Conservation (phyloP, 148 eudicot genomes). For the Diospyros kaki region DNA sequence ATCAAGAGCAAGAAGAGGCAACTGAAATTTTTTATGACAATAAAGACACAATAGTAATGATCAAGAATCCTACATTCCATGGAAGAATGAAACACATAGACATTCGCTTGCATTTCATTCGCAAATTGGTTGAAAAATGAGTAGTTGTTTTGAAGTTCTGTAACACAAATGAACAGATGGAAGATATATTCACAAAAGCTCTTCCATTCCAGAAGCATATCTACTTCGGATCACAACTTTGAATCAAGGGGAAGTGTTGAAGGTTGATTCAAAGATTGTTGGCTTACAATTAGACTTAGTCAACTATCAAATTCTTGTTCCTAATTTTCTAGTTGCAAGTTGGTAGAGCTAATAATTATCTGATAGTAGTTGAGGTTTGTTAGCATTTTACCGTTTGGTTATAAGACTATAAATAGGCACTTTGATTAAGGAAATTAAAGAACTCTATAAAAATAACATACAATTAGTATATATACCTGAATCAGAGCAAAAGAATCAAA, state of each 20-base stretch:
- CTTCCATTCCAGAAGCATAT: not conserved
- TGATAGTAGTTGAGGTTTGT: too few relatives aligned
- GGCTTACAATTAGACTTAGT: too few relatives aligned
- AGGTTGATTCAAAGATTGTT: too few relatives aligned
- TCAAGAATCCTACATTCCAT: not conserved
- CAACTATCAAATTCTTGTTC: too few relatives aligned
- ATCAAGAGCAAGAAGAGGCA: not conserved
- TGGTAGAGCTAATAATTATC: too few relatives aligned
- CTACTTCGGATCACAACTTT: not conserved
- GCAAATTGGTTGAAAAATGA: not conserved
- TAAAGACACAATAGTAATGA: not conserved
- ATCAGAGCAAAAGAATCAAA: too few relatives aligned
- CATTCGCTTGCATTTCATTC: not conserved
- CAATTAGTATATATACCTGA: too few relatives aligned
- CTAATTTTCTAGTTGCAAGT: too few relatives aligned
- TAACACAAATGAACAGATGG: not conserved
- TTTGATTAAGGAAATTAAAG: not conserved
- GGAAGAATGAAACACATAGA: constrained; percentile 10
- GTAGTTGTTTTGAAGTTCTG: not conserved
- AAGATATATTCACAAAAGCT: constrained; percentile 5
- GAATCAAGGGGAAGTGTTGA: not conserved
- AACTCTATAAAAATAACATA: too few relatives aligned
- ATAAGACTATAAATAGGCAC: too few relatives aligned
- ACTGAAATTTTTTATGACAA: constrained; percentile 8
- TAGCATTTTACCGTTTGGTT: too few relatives aligned